Conservation (phyloP, 1,284 basidiomycete species). For the Xanthoconium separans region DNA sequence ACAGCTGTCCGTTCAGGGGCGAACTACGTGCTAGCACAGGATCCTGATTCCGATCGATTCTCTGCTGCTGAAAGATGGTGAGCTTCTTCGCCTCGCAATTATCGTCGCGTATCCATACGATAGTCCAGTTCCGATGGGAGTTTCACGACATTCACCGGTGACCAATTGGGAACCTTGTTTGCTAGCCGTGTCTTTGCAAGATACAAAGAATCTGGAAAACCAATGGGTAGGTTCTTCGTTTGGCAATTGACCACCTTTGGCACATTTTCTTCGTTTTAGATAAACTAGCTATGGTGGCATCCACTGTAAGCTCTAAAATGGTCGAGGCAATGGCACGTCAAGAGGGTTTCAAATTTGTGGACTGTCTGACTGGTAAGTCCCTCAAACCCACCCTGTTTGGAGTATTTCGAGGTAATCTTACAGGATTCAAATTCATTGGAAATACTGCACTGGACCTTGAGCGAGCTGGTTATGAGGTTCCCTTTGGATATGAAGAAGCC, state of each 20-base stretch:
- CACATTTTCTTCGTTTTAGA: constrained; percentile 33
- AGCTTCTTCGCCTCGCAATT: constrained; percentile 13
- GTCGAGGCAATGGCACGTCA: constrained; percentile 67
- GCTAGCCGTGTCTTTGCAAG: constrained; percentile 58
- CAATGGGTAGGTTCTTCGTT: constrained; percentile 39
- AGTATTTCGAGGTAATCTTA: background rate
- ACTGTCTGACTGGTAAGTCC: constrained; percentile 74
- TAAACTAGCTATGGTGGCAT: constrained; percentile 80
- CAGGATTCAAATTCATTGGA: constrained; percentile 84
- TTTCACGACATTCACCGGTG: constrained; percentile 80
- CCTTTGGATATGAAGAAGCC: constrained; percentile 86
- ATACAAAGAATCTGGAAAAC: constrained; percentile 60
- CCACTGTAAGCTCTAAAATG: constrained; percentile 88
- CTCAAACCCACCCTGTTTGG: background rate
- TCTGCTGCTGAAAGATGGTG: constrained; percentile 75
- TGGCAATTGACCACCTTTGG: background rate
- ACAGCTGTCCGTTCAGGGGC: constrained; percentile 54
- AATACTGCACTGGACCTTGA: constrained; percentile 72
- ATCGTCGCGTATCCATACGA: background rate
- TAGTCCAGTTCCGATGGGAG: constrained; percentile 45
- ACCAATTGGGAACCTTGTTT: constrained; percentile 79
- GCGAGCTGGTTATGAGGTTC: constrained; percentile 66
- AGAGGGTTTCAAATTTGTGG: constrained; percentile 80
- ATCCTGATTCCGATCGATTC: constrained; percentile 84
- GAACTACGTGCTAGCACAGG: constrained; percentile 76